These are phyloP conservation scores for Nicotiana paniculata DNA, from an alignment of 257 asterid species.

Conservation along the genomic window DNA sequence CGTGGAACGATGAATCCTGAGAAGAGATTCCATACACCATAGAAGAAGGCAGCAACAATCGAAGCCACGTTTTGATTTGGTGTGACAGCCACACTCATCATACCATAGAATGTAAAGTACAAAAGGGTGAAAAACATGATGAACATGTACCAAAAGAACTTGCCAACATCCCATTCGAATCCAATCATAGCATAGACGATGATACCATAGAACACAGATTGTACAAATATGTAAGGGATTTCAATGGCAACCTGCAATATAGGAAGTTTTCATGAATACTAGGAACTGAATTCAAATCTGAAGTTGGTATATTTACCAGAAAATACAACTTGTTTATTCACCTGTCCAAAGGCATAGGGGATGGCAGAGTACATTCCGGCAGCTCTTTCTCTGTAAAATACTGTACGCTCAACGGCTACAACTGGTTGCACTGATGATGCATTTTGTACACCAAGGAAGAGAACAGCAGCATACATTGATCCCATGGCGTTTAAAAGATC, in stretches of 20 bases:
- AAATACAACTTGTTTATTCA: not conserved
- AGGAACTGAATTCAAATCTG: not conserved
- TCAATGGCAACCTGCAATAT: conserved; percentile 6
- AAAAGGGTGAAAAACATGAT: conserved; percentile 3
- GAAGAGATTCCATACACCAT: conserved; percentile 9
- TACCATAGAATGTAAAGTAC: conserved; percentile 12
- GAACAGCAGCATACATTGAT: conserved; percentile 15
- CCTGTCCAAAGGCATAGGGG: conserved; percentile 41
- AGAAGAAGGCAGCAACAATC: conserved; percentile 7
- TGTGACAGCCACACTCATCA: conserved; percentile 13
- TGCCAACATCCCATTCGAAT: conserved; percentile 9
- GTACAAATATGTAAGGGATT: conserved; percentile 7
- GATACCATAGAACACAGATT: not conserved
- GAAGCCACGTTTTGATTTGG: conserved; percentile 11
- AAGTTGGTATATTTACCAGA: not conserved
- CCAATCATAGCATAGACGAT: conserved; percentile 13
- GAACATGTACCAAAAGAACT: conserved; percentile 7
- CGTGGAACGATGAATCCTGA: conserved; percentile 11
- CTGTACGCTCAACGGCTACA: conserved; percentile 37
- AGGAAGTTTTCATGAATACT: not conserved
- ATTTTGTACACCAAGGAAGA: conserved; percentile 18
- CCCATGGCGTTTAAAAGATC: conserved; percentile 16
- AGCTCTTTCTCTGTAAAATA: conserved; percentile 34
- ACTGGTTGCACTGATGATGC: conserved; percentile 37
- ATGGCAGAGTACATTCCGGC: conserved; percentile 40